Evolutionary conservation across 2,329 filamentous ascomycete genomes (phyloP), one percentile per base, ranked within the genome.

Genomic region (Dryadomyces quercus-mongolicae): DNA sequence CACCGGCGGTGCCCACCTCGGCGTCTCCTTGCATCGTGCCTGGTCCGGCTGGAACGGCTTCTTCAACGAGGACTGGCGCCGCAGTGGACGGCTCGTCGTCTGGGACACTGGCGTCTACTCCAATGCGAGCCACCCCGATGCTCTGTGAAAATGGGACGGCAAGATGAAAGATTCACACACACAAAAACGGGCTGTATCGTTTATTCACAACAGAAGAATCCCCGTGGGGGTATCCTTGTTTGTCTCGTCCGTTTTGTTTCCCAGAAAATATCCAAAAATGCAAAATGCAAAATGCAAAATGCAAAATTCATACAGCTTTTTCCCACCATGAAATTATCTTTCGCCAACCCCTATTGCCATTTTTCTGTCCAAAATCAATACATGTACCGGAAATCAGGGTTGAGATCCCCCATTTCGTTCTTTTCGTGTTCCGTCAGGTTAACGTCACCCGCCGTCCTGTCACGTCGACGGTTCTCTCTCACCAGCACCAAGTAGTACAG

Each of bases 41-140:
- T 84, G 80, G 81, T 68, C 69, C 43, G 73, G 70, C 2, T 80
- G 74, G 66, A 85, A 84, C 62, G 81, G 79, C 12, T 67, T 80
- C 49, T 83, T 82, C 63, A 80, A 78, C 58, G 81, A 84, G 63
- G 81, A 85, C 63, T 73, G 70, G 67, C 70, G 80, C 54, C 72
- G 81, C 54, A 64, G 69, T 2, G 81, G 81, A 1, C 70, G 71
- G 57, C 68, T 85, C 59, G 70, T 83, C 31, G 77, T 85, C 18
- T 85, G 81, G 81, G 74, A 79, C 47, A 76, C 74, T 3, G 70
- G 70, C 4, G 55, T 71, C 18, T 68, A 55, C 50, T 55, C 54
- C 21, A 58, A 61, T 22, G 57, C 52, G 10, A 61, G 55, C 49
- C 59, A 60, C 18, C 59, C 59, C 2, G 57, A 58, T n/a, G 13